Percentiles rank a stretch among this genome's conserved stretches.
phyloP scores from a whole-genome alignment of 495 filamentous ascomycete species.

The Talaromyces thailandensis region DNA sequence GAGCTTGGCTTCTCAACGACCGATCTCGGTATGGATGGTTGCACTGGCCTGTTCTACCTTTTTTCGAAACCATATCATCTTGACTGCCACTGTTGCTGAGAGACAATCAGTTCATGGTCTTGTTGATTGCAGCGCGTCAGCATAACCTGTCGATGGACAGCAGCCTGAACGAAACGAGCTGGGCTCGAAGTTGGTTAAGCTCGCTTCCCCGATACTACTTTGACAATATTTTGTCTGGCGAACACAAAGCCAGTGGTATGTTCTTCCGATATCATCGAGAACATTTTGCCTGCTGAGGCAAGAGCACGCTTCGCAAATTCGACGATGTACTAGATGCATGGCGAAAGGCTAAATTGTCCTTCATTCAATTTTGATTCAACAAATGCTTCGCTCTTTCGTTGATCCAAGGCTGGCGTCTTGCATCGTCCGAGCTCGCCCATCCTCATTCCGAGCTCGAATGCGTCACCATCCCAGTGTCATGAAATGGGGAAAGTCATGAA shows the following conservation, averaged over 20 bases:
- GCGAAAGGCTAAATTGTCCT: background rate
- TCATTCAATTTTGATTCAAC: too few relatives aligned
- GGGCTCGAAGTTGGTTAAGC: background rate
- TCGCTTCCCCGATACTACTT: background rate
- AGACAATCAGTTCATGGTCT: background rate
- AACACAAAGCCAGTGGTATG: background rate
- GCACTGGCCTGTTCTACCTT: background rate
- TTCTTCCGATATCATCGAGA: background rate
- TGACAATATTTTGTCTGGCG: background rate
- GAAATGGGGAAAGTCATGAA: too few relatives aligned
- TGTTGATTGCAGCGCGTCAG: background rate
- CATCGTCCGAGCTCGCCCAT: too few relatives aligned
- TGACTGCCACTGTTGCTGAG: background rate
- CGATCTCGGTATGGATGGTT: background rate
- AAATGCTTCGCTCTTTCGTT: too few relatives aligned
- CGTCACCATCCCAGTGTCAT: too few relatives aligned
- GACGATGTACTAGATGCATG: background rate
- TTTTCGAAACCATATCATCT: background rate
- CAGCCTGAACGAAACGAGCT: background rate
- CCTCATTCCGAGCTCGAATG: too few relatives aligned
- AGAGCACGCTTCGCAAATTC: background rate
- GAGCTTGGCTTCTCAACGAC: background rate
- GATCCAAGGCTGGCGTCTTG: too few relatives aligned
- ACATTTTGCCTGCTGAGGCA: background rate
- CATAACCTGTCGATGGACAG: background rate